phyloP scores from a whole-genome alignment of 768 basidiomycete species.

The Calocybe gangraenosa region DNA sequence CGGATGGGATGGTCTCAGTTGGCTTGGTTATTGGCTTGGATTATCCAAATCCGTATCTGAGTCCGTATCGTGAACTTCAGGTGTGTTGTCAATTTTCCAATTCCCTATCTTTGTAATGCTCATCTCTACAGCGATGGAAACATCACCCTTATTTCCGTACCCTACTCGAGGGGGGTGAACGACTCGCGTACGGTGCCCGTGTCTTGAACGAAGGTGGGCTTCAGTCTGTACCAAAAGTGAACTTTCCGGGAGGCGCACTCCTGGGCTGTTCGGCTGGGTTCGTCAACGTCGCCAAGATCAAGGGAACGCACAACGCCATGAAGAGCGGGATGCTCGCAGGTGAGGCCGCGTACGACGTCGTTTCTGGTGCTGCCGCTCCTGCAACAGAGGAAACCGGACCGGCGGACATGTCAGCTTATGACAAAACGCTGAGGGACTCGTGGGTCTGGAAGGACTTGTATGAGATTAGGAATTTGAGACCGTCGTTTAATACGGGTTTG shows the following conservation, averaged over 20 bases:
- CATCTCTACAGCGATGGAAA: constrained; percentile 71
- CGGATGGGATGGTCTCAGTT: constrained; percentile 80
- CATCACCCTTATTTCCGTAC: constrained; percentile 89
- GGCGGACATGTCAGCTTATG: constrained; percentile 71
- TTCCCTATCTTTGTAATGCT: too few relatives aligned
- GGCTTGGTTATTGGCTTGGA: constrained; percentile 93
- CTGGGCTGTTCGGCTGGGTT: constrained; percentile 96
- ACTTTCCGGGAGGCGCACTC: constrained; percentile 92
- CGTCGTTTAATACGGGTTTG: constrained; percentile 76
- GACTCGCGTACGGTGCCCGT: constrained; percentile 89
- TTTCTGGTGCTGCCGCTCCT: constrained; percentile 28
- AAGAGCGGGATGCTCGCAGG: constrained; percentile 98
- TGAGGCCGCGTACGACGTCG: constrained; percentile 72
- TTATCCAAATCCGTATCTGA: constrained; percentile 90
- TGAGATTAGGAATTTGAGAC: constrained; percentile 89
- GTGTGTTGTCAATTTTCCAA: constrained; percentile 39
- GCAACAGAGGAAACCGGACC: constrained; percentile 18
- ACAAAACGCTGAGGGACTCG: constrained; percentile 61
- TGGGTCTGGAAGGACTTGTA: constrained; percentile 86
- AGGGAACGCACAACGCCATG: constrained; percentile 99
- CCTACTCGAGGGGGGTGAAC: constrained; percentile 68
- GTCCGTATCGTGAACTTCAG: constrained; percentile 91
- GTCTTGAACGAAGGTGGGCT: constrained; percentile 91
- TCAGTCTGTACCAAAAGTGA: constrained; percentile 79
- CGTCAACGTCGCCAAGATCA: constrained; percentile 96